phyloP scores from a whole-genome alignment of 169 alveolate genomes.

The Plasmodium blacklocki region DNA sequence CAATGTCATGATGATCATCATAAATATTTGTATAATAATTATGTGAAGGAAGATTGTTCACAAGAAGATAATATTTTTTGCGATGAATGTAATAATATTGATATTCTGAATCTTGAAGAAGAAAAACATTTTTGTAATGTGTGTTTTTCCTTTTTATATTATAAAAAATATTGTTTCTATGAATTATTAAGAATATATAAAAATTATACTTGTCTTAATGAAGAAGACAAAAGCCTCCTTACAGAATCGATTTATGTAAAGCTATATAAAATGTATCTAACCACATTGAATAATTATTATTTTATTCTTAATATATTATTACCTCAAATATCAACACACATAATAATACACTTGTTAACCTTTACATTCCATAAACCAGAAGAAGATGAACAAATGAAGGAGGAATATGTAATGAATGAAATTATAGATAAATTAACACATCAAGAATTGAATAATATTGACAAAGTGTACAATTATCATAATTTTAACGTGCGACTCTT shows the following conservation, averaged over 20 bases:
- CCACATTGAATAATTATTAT: constrained; percentile 44
- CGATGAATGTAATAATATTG: not conserved
- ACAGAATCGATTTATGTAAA: constrained; percentile 56
- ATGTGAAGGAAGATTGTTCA: not conserved
- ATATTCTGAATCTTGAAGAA: constrained; percentile 33
- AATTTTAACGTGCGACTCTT: constrained; percentile 38
- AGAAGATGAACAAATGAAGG: constrained; percentile 6
- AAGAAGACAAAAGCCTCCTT: constrained; percentile 36
- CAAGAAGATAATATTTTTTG: not conserved
- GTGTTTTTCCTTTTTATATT: constrained; percentile 70
- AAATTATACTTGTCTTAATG: constrained; percentile 13
- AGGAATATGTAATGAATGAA: constrained; percentile 39
- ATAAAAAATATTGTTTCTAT: constrained; percentile 64
- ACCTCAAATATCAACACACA: constrained; percentile 62
- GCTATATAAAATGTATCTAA: constrained; percentile 44
- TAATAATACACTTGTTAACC: constrained; percentile 29
- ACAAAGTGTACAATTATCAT: constrained; percentile 27
- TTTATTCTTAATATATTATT: constrained; percentile 54
- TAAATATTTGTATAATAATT: not conserved
- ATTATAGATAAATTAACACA: constrained; percentile 36
- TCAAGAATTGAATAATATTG: constrained; percentile 27
- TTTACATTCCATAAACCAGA: constrained; percentile 18
- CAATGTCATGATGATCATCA: too few species aligned
- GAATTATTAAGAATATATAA: constrained; percentile 63
- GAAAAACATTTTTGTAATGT: constrained; percentile 72